Evolutionary conservation across 1,284 basidiomycete species (phyloP).

Genomic region (Leccinum griseonigrum): DNA sequence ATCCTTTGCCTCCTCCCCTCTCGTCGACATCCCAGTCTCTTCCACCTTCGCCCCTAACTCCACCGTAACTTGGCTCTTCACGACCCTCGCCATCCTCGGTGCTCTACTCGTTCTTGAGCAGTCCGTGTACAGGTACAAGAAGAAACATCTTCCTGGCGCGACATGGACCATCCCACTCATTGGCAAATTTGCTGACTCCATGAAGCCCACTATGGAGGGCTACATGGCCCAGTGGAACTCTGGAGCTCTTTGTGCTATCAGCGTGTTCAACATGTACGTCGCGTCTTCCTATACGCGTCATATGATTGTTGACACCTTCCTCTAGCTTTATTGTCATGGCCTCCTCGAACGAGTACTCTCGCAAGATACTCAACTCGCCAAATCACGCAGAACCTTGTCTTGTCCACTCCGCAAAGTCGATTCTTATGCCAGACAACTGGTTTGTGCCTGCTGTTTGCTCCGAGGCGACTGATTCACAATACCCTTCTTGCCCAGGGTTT

Average conservation of each 20-base stretch:
- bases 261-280: conserved; percentile 94
- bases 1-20: conserved; percentile 35
- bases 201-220: conserved; percentile 84
- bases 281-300: neutral
- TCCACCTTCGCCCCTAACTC: conserved; percentile 41
- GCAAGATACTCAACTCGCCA: conserved; percentile 93
- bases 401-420: conserved; percentile 88
- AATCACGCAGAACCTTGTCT: conserved; percentile 90
- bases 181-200: conserved; percentile 88
- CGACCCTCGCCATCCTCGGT: conserved; percentile 58
- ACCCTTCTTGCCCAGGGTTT: conserved; percentile 67
- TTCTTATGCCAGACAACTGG: conserved; percentile 93
- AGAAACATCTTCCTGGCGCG: conserved; percentile 81
- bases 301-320: conserved; percentile 10
- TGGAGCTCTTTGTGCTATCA: conserved; percentile 80
- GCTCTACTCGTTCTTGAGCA: conserved; percentile 78
- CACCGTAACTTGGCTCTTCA: conserved; percentile 58
- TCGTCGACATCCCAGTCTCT: conserved; percentile 46
- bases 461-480: neutral
- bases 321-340: conserved; percentile 95
- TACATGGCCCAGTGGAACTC: conserved; percentile 90
- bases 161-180: conserved; percentile 94
- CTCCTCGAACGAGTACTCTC: conserved; percentile 85
- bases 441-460: conserved; percentile 32
- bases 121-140: conserved; percentile 83